Percentiles rank a stretch among this genome's conserved stretches.
phyloP scores from a whole-genome alignment of 1,139 yeast species.

The Debaryomycetaceae sp. region DNA sequence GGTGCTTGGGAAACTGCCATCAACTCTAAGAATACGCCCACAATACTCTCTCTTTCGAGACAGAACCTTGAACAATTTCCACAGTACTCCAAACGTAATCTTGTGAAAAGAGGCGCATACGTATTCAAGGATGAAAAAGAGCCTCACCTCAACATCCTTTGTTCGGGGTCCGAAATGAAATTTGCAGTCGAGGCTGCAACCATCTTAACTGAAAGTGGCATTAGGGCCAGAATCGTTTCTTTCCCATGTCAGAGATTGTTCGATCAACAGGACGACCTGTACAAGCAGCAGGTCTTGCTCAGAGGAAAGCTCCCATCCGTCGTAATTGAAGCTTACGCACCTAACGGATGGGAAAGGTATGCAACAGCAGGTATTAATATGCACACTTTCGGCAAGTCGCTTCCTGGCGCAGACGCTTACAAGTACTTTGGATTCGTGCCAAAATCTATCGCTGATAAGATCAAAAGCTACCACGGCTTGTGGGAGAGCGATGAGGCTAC shows the following conservation, averaged over 20 bases:
- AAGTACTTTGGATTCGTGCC: conserved; percentile 26
- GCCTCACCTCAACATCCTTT: conserved; percentile 20
- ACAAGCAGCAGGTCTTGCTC: conserved; percentile 13
- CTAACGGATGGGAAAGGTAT: conserved; percentile 34
- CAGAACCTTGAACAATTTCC: conserved; percentile 21
- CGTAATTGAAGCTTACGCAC: conserved; percentile 30
- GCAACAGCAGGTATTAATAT: conserved; percentile 31
- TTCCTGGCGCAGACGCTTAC: conserved; percentile 26
- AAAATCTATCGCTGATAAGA: conserved; percentile 20
- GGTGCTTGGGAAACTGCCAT: conserved; percentile 28
- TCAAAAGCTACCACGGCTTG: conserved; percentile 14
- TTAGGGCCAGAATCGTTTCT: conserved; percentile 22
- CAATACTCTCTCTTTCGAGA: conserved; percentile 22
- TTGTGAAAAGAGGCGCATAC: conserved; percentile 24
- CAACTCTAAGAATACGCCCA: conserved; percentile 14
- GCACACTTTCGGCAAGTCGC: conserved; percentile 27
- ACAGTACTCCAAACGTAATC: conserved; percentile 15
- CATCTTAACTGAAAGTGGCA: conserved; percentile 17
- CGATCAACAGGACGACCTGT: background rate
- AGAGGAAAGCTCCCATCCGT: conserved; percentile 22
- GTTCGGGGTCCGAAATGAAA: conserved; percentile 27
- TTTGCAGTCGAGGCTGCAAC: conserved; percentile 25
- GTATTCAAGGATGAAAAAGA: conserved; percentile 14
- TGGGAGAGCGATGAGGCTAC: conserved; percentile 17
- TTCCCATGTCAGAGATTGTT: conserved; percentile 20